Percentiles rank a stretch among this genome's conserved stretches.
Evolutionary conservation across 805 yeast genomes (phyloP).

Genomic region (Candida argentea): DNA sequence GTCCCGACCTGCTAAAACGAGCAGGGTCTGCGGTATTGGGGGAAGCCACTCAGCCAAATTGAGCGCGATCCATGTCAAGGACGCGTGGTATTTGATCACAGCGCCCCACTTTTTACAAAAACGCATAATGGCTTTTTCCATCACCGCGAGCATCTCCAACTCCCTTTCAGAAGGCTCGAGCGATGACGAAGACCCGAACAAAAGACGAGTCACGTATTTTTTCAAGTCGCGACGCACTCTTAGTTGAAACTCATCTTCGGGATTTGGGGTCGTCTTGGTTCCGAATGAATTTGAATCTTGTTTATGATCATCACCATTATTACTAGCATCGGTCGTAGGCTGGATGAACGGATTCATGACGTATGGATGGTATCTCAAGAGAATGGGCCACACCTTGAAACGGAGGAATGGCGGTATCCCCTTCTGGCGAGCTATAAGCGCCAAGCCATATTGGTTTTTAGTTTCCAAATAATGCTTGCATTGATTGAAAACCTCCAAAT

Average conservation of each 20-base stretch:
- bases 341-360: slow-evolving; percentile 66
- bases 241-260: slow-evolving; percentile 13
- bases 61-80: slow-evolving; percentile 80
- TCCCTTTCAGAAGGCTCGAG: slow-evolving; percentile 33
- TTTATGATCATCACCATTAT: slow-evolving; percentile 1
- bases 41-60: slow-evolving; percentile 88
- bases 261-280: neutral
- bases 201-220: slow-evolving; percentile 46
- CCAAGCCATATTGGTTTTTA: slow-evolving; percentile 65
- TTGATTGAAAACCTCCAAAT: slow-evolving; percentile 38
- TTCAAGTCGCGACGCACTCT: slow-evolving; percentile 47
- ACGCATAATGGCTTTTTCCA: slow-evolving; percentile 51
- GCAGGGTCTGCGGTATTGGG: slow-evolving; percentile 42
- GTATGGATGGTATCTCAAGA: slow-evolving; percentile 76
- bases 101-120: slow-evolving; percentile 75
- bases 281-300: neutral
- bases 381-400: slow-evolving; percentile 73
- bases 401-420: slow-evolving; percentile 83
- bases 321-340: slow-evolving; percentile 36
- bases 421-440: slow-evolving; percentile 67
- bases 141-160: slow-evolving; percentile 39
- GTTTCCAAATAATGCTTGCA: slow-evolving; percentile 46
- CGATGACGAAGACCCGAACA: slow-evolving; percentile 12
- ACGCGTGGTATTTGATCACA: slow-evolving; percentile 66
- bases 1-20: slow-evolving; percentile 49